Percentiles rank a stretch among this genome's conserved stretches.
Conservation (phyloP, 2,329 filamentous ascomycete species). For the Leptographium flavum region DNA sequence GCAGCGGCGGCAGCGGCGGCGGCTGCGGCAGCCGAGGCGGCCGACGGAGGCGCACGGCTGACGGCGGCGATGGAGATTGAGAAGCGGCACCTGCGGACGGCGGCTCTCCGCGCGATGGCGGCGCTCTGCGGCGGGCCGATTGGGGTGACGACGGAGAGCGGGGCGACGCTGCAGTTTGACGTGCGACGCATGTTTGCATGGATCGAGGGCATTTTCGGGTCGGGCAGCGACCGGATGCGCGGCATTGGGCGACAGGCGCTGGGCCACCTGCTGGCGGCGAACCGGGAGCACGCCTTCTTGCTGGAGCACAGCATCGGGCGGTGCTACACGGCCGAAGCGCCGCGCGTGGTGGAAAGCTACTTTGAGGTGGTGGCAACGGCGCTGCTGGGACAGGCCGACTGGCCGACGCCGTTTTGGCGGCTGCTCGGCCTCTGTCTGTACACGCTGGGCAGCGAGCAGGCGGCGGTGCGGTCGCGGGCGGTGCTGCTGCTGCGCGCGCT, state of each 20-base stretch:
- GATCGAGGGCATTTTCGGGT: conserved; percentile 91
- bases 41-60: conserved; percentile 30
- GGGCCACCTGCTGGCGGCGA: conserved; percentile 80
- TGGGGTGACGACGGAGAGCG: conserved; percentile 76
- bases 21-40: background rate
- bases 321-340: conserved; percentile 70
- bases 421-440: conserved; percentile 78
- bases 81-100: conserved; percentile 79
- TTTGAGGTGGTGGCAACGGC: conserved; percentile 87
- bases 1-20: background rate
- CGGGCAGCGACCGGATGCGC: conserved; percentile 82
- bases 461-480: conserved; percentile 78
- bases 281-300: conserved; percentile 72
- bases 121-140: conserved; percentile 77
- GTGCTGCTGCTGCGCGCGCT: conserved; percentile 65
- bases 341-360: conserved; percentile 86
- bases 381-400: conserved; percentile 67
- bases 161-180: conserved; percentile 80
- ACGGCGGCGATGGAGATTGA: conserved; percentile 94
- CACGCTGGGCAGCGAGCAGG: conserved; percentile 83
- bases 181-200: conserved; percentile 84
- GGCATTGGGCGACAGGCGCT: conserved; percentile 77
- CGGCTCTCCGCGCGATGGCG: conserved; percentile 90
- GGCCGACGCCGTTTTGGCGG: conserved; percentile 80
- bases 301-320: conserved; percentile 81